Evolutionary conservation across 2,329 filamentous ascomycete species (phyloP).

Genomic region (Ascosphaera aggregata): DNA sequence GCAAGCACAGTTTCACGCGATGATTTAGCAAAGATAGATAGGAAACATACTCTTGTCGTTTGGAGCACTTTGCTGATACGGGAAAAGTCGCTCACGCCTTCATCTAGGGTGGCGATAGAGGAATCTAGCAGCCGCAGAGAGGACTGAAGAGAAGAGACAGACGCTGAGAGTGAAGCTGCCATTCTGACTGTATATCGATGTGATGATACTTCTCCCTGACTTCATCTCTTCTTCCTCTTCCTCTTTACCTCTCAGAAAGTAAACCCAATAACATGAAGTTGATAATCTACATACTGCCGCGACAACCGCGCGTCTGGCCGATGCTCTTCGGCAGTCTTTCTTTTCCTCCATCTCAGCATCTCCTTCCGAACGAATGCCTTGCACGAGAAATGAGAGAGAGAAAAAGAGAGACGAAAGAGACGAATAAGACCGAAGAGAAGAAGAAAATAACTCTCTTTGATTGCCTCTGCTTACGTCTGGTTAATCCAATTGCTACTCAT

Average conservation of each 20-base stretch:
- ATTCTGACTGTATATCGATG: slow-evolving; percentile 12
- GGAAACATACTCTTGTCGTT: slow-evolving; percentile 30
- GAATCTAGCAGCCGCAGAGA: slow-evolving; percentile 39
- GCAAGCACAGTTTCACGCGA: neutral
- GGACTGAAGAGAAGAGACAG: slow-evolving; percentile 35
- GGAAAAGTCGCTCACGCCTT: slow-evolving; percentile 39
- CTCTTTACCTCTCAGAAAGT: neutral
- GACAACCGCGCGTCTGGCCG: neutral
- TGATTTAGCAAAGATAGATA: neutral
- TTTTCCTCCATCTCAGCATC: neutral
- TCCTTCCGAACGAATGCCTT: neutral
- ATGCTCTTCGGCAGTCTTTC: too few relatives aligned
- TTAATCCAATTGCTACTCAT: too few relatives aligned
- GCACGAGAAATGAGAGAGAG: neutral
- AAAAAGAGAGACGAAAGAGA: neutral
- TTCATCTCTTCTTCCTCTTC: neutral
- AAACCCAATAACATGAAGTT: neutral
- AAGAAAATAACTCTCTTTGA: neutral
- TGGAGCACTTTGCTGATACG: slow-evolving; percentile 38
- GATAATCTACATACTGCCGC: neutral
- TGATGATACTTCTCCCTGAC: neutral
- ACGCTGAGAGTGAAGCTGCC: slow-evolving; percentile 30
- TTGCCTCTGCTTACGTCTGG: neutral
- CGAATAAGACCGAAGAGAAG: neutral
- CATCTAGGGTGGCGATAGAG: slow-evolving; percentile 37